Percentiles rank a stretch among this genome's conserved stretches.
phyloP scores from a whole-genome alignment of 2,329 filamentous ascomycete species.

The Camillea tinctor region DNA sequence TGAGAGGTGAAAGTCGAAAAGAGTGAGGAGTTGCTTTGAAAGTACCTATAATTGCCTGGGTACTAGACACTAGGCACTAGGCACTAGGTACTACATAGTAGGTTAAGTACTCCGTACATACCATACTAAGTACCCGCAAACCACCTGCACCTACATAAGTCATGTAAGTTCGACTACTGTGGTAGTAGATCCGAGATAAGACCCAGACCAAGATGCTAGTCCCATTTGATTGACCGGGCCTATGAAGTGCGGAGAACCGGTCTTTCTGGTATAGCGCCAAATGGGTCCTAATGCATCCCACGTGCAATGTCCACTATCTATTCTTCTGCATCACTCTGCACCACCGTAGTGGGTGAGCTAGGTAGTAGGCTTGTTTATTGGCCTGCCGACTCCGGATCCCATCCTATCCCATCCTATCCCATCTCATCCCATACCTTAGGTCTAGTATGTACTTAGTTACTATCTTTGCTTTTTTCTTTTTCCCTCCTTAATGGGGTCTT shows the following conservation, averaged over 20 bases:
- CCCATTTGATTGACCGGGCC: background rate
- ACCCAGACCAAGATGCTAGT: background rate
- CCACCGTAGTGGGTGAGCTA: constrained; percentile 1
- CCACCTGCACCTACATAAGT: background rate
- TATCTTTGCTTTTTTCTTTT: background rate
- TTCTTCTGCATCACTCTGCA: background rate
- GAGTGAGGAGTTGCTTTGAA: background rate
- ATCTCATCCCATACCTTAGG: too few relatives aligned
- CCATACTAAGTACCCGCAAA: too few relatives aligned
- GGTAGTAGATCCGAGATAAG: constrained; percentile 4
- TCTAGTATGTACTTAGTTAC: too few relatives aligned
- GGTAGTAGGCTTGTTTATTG: background rate
- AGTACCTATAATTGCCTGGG: background rate
- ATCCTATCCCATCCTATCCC: too few relatives aligned
- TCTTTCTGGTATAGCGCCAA: background rate
- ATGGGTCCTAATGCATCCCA: background rate
- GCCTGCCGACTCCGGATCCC: background rate
- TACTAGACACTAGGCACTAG: background rate
- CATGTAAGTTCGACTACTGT: background rate
- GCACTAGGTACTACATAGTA: too few relatives aligned
- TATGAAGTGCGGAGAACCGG: background rate
- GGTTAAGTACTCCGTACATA: too few relatives aligned
- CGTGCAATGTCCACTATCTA: background rate
- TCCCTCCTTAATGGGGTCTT: background rate
- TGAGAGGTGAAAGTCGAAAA: too few relatives aligned